These are phyloP conservation scores for Polygonum maritimum DNA, from an alignment of 148 eudicot species.

Conservation along the genomic window DNA sequence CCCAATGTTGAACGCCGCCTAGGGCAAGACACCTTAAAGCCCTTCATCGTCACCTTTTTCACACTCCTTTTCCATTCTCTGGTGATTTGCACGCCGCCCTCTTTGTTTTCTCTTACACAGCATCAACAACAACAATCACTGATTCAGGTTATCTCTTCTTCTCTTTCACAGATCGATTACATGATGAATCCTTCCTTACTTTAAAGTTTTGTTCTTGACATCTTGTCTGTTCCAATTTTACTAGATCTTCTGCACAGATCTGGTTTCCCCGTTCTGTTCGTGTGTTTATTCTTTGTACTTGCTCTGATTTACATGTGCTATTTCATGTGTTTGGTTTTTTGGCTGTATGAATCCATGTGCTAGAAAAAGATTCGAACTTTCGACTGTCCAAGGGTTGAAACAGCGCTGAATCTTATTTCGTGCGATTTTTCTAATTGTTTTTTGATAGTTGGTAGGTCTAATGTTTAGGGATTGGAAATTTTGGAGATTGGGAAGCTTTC, in stretches of 20 bases:
- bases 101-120: not conserved
- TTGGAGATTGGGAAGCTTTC: constrained; percentile 3
- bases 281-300: not conserved
- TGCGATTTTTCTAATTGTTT: not conserved
- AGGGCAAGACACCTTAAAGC: not conserved
- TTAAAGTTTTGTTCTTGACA: not conserved
- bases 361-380: not conserved
- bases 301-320: not conserved
- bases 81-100: constrained; percentile 3
- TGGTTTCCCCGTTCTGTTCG: not conserved
- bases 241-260: not conserved
- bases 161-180: not conserved
- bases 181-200: not conserved
- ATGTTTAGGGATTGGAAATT: not conserved
- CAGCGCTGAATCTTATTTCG: not conserved
- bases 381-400: not conserved
- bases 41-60: not conserved
- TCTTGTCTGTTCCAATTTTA: not conserved
- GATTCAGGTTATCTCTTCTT: not conserved
- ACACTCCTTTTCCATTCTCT: not conserved
- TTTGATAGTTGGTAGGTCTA: not conserved
- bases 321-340: not conserved
- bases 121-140: not conserved
- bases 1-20: not conserved
- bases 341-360: not conserved